Evolutionary conservation across 768 basidiomycete species (phyloP), one percentile per base, ranked within the genome.

Genomic region (Leucosporidium creatinivorum): DNA sequence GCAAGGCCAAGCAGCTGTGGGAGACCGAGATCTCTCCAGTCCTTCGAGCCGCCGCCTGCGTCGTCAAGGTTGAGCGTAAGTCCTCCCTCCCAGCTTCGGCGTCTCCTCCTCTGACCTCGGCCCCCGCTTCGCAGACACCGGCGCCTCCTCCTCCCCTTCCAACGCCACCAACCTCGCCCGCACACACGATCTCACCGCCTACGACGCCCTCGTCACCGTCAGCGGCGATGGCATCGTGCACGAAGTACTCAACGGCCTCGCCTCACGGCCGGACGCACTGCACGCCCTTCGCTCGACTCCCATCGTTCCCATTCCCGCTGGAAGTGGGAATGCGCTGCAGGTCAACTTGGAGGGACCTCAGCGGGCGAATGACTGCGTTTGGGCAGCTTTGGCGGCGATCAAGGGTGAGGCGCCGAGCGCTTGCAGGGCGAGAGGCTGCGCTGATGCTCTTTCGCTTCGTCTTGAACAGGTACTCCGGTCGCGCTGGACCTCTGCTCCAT

Each of bases 161-260:
- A 33, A 61, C 3, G 70, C 75, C 23, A 73, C 74, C 51, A 5
- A 50, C 0, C 62, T 62, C 57, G 57, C 66, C 0, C 66, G 62
- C 15, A 61, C 69, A 0, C 21, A 54, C 21, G 69, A 66, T 0
- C 80, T 89, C 6, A 80, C 82, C 47, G 58, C 73, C 21, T 88
- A 83, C 69, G 90, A 92, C 69, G 89, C 86, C 0, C 76, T 93
- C 51, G 82, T 89, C 48, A 78, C 85, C 36, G 82, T 93, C 28
- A 91, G 89, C 0, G 91, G 91, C 0, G 91, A 93, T 73, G 91
- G 91, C 12, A 81, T 90, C 47, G 75, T 91, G 21, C 88, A 92
- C 74, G 91, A 93, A 78, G 81, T 90, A 28, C 73, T 91, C 76
- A 93, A 93, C 74, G 91, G 91, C 4, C 84, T 92, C 64, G 85